phyloP scores from a whole-genome alignment of 306 rosid genomes.

The Quercus wislizeni region DNA sequence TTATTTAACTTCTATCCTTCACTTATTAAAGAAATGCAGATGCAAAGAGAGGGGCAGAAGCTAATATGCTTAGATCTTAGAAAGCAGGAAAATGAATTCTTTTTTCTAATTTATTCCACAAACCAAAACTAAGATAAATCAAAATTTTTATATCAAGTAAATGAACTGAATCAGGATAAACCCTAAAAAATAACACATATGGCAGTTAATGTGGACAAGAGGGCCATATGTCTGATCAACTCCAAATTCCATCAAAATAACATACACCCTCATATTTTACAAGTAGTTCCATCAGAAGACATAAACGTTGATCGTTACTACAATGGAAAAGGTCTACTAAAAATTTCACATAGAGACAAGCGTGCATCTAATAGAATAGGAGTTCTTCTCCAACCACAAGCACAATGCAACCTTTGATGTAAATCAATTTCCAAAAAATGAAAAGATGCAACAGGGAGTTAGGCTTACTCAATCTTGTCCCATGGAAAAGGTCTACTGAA shows the following conservation, averaged over 20 bases:
- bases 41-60: no score
- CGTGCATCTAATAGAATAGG: no score
- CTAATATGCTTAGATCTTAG: not conserved
- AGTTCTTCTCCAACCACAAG: not conserved
- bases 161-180: not conserved
- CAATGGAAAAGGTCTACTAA: not conserved
- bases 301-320: not conserved
- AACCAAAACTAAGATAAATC: not conserved
- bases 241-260: not conserved
- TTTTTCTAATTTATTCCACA: not conserved
- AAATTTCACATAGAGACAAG: not conserved
- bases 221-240: not conserved
- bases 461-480: not conserved
- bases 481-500: not conserved
- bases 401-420: not conserved
- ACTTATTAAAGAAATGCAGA: no score
- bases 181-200: not conserved
- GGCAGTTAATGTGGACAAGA: not conserved
- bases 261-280: not conserved
- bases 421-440: not conserved
- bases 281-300: not conserved
- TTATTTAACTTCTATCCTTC: no score
- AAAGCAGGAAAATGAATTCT: not conserved
- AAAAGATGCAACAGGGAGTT: not conserved
- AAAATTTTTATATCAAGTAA: not conserved